Evolutionary conservation across 1,284 basidiomycete genomes (phyloP).

Genomic region (Tilletia setariae): DNA sequence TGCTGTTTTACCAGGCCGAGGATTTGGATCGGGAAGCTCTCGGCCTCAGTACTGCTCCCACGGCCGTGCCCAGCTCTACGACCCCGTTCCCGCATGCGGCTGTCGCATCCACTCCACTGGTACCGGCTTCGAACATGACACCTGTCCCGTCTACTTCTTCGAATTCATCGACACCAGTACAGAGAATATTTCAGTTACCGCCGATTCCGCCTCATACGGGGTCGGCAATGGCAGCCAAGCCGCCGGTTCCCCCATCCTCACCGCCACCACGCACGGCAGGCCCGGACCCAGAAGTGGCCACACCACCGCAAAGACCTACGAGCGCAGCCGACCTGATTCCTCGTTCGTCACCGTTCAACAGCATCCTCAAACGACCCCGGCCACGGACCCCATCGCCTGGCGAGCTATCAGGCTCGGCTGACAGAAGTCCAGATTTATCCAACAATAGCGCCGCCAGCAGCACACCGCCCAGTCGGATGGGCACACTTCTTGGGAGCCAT

Average conservation of each 20-base stretch:
- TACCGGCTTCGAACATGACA: neutral
- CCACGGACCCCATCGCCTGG: conserved; percentile 6
- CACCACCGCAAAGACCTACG: neutral
- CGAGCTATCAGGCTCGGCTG: neutral
- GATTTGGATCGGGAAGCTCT: conserved; percentile 58
- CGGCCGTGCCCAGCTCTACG: neutral
- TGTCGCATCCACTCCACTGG: neutral
- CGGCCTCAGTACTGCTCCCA: conserved; percentile 15
- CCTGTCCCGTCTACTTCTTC: neutral
- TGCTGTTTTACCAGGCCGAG: conserved; percentile 92
- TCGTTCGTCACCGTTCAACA: neutral
- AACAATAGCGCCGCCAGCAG: neutral
- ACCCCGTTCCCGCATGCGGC: neutral
- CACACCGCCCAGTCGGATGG: conserved; percentile 1
- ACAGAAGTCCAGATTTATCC: neutral
- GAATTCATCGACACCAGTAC: neutral
- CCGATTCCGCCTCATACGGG: neutral
- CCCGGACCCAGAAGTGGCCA: no score
- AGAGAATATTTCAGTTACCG: neutral
- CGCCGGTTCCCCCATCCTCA: neutral
- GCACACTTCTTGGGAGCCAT: neutral
- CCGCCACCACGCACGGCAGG: no score
- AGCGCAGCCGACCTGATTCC: neutral
- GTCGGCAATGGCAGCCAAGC: neutral
- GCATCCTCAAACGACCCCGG: neutral